phyloP scores from a whole-genome alignment of 371 early-diverging fungal genomes.

The Rhizopus delemar region DNA sequence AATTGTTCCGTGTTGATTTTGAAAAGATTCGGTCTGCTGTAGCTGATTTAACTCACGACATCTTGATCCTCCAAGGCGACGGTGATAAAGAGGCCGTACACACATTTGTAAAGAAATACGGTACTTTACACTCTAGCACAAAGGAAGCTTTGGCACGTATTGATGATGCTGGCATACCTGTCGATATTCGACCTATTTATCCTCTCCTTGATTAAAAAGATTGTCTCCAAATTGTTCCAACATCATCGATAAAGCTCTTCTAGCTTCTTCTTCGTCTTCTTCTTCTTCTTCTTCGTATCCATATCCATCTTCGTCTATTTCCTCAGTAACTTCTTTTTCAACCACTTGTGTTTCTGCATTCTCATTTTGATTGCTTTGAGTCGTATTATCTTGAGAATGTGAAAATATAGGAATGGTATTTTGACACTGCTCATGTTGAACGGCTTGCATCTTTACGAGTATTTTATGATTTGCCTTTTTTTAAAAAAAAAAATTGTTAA shows the following conservation, averaged over 20 bases:
- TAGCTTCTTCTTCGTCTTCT: conserved; percentile 21
- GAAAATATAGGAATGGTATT: conserved; percentile 11
- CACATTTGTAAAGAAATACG: conserved; percentile 66
- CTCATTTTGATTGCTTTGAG: neutral
- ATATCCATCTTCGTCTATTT: conserved; percentile 1
- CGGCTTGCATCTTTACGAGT: conserved; percentile 17
- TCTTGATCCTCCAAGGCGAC: conserved; percentile 78
- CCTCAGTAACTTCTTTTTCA: neutral
- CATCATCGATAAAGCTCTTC: conserved; percentile 20
- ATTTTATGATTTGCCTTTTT: conserved; percentile 13
- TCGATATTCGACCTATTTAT: conserved; percentile 56
- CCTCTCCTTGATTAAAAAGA: conserved; percentile 27
- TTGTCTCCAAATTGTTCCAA: conserved; percentile 25
- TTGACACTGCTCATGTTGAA: conserved; percentile 1
- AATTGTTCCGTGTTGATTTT: conserved; percentile 67
- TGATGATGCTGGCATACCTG: conserved; percentile 52
- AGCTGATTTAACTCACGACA: conserved; percentile 62
- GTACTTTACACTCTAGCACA: conserved; percentile 51
- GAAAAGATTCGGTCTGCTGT: conserved; percentile 69
- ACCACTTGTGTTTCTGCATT: neutral
- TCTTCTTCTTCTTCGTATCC: conserved; percentile 11
- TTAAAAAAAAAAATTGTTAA: neutral
- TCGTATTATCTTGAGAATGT: neutral
- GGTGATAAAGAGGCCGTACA: conserved; percentile 71
- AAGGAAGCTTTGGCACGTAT: conserved; percentile 58